Percentiles rank a stretch among this genome's conserved stretches.
Evolutionary conservation across 768 basidiomycete genomes (phyloP).

Genomic region (Hypholoma sublateritium): DNA sequence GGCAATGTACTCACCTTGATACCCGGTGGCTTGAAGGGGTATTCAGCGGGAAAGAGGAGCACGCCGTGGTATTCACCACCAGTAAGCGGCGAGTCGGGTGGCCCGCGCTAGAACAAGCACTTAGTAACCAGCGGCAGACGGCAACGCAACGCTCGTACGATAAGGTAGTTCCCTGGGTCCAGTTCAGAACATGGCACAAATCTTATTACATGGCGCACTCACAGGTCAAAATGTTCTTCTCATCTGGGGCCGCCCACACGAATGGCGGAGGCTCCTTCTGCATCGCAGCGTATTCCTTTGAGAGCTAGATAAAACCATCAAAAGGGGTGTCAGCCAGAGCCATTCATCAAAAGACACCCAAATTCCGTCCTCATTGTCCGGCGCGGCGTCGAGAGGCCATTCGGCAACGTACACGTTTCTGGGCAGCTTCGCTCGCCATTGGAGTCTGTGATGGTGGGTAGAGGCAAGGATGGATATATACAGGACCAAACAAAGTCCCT

Average conservation of each 20-base stretch:
- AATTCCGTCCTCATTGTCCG: neutral
- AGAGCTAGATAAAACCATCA: conserved; percentile 45
- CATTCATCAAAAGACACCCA: neutral
- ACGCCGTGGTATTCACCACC: conserved; percentile 96
- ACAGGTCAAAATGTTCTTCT: conserved; percentile 98
- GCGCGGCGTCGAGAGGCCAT: conserved; percentile 2
- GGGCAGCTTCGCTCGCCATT: conserved; percentile 87
- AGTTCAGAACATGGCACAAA: conserved; percentile 2
- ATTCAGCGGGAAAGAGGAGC: conserved; percentile 90
- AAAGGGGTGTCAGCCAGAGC: conserved; percentile 8
- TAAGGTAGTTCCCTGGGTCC: conserved; percentile 86
- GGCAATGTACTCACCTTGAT: conserved; percentile 67
- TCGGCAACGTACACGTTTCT: conserved; percentile 64
- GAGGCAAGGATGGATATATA: conserved; percentile 22
- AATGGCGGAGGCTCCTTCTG: conserved; percentile 94
- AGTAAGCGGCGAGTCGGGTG: conserved; percentile 86
- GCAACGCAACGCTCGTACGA: conserved; percentile 53
- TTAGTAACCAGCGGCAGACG: conserved; percentile 12
- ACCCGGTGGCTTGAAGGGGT: conserved; percentile 95
- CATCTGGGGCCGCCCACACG: conserved; percentile 93
- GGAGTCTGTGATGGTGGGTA: conserved; percentile 16
- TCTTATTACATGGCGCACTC: conserved; percentile 31
- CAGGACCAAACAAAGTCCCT: conserved; percentile 17
- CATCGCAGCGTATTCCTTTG: conserved; percentile 90
- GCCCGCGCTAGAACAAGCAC: conserved; percentile 66